Base-by-base conservation (phyloP, 352 stramenopile species). In the Globisporangium iwayamae region DNA sequence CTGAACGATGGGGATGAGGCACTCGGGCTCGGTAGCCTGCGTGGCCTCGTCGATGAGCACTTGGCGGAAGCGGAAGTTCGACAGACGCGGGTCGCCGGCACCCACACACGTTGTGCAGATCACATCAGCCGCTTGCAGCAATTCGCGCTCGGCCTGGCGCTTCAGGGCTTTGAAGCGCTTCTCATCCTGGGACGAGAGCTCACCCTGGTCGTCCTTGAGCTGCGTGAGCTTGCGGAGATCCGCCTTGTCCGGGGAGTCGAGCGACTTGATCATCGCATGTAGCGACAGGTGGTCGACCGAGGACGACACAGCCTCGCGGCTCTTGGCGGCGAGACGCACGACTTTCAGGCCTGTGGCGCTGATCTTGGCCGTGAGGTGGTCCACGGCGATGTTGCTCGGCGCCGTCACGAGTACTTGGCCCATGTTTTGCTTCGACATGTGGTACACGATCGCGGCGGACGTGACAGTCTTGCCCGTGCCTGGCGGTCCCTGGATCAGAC, bases 11-110 rank as follows among this genome's bases (percentile, higher is more conserved):
- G 98, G 98, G 74, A 99, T 99, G 58, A 99, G 74, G 62, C 89
- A 98, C 72, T 99, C 98, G 2, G 98, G 96, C 74, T 99, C 98
- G 22, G 98, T 99, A 16, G 98, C 98, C 72, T 99, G 98, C 1
- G 98, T 99, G 9, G 97, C 96, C 87, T 99, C 98, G 74, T 99
- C 98, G 74, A 99, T 99, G 28, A 99, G 74, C 16, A 99, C 97
- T 73, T 99, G 96, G 57, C 95, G 88, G 76, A 99, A 99, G 30
- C 95, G 89, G 71, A 99, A 98, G 69, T 99, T 99, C 53, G 96
- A 96, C 8, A 99, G 70, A n/a, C 97, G 93, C 8, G 94, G 93
- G 69, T 99, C 98, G 16, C 96, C 97, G 11, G 98, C 97, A 58
- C 97, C 96, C 5, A 99, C 96, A 79, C 98, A 99, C 11, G 98